Evolutionary conservation across 768 basidiomycete species (phyloP).

Genomic region (Boletus pseudopeckii): DNA sequence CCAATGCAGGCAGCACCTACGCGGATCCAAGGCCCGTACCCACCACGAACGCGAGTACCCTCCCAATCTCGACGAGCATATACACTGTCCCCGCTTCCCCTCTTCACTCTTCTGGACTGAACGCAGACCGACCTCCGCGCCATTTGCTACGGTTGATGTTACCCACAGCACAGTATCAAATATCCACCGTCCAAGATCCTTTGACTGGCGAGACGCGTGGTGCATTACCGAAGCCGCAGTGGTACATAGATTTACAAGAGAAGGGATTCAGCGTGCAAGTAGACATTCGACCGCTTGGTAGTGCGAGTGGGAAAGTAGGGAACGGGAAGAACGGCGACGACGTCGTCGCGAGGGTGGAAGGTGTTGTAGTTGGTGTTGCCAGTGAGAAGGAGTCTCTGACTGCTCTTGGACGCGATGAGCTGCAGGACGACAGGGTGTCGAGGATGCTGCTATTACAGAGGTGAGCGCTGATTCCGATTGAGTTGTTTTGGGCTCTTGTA

Average conservation of each 20-base stretch:
- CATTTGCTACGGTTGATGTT: slow-evolving; percentile 76
- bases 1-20: background rate
- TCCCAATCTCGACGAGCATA: slow-evolving; percentile 58
- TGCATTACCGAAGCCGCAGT: slow-evolving; percentile 62
- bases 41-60: slow-evolving; percentile 16
- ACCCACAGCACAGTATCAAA: slow-evolving; percentile 80
- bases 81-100: slow-evolving; percentile 82
- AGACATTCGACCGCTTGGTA: slow-evolving; percentile 50
- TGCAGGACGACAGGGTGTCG: slow-evolving; percentile 65
- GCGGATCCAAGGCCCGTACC: background rate
- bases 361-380: slow-evolving; percentile 42
- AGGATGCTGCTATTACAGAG: slow-evolving; percentile 67
- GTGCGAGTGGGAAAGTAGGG: slow-evolving; percentile 2
- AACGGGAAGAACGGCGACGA: slow-evolving; percentile 6
- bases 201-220: slow-evolving; percentile 65
- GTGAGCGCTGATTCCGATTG: slow-evolving; percentile 34
- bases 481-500: slow-evolving; percentile 3
- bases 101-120: slow-evolving; percentile 68
- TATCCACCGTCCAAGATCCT: slow-evolving; percentile 76
- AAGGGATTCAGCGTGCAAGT: slow-evolving; percentile 56
- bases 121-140: slow-evolving; percentile 49
- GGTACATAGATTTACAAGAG: slow-evolving; percentile 67
- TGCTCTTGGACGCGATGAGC: slow-evolving; percentile 67
- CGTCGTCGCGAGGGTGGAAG: slow-evolving; percentile 34
- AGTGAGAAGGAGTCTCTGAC: slow-evolving; percentile 78